Base-by-base conservation (phyloP, 140 eudicot species). In the Erigeron philadelphicus region DNA sequence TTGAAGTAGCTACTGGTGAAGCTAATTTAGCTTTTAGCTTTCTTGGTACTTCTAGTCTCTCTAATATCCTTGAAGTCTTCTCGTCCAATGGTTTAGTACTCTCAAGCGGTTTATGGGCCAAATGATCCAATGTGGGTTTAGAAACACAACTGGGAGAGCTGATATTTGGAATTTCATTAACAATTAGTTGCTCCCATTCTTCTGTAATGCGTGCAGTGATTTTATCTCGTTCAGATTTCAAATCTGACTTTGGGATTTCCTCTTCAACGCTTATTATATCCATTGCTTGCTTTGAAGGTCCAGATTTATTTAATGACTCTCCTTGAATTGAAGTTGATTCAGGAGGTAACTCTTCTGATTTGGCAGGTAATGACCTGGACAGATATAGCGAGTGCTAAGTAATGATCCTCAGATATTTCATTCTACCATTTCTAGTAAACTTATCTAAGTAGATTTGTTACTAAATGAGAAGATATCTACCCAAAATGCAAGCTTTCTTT, bases 401-500 rank as follows among this genome's bases (percentile, higher is more conserved):
- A 43, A 48, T 11, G 42, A 72, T 62, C 23, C 44, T 63, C 25
- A 63, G 31, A 67, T 41, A 6, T 23, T 61, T n/a, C 41, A 44
- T 46, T 43, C 50, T 47, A 68, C 25, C 21, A 53, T 16, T 18
- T n/a, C 21, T 53, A 7, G 6, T 52, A 9, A 35, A 43, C 19
- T 56, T 56, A 56, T 13, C 16, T 0, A 31, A 19, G 46, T 13
- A 42, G 13, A 56, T 16, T 65, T 13, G 31, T 38, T 48, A 19
- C 25, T 11, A 69, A 75, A 70, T 21, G 59, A 68, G 71, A 71
- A 64, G 61, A 75, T 56, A 67, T 53, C 66, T 93, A 93, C 96
- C 96, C 93, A 62, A 83, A 81, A 70, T 81, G 90, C 75, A 89
- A 87, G 77, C 98, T 89, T 79, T 93, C 94, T 77, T 93, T 83